Evolutionary conservation across 2,329 filamentous ascomycete genomes (phyloP).

Genomic region (Penicillium sp.): DNA sequence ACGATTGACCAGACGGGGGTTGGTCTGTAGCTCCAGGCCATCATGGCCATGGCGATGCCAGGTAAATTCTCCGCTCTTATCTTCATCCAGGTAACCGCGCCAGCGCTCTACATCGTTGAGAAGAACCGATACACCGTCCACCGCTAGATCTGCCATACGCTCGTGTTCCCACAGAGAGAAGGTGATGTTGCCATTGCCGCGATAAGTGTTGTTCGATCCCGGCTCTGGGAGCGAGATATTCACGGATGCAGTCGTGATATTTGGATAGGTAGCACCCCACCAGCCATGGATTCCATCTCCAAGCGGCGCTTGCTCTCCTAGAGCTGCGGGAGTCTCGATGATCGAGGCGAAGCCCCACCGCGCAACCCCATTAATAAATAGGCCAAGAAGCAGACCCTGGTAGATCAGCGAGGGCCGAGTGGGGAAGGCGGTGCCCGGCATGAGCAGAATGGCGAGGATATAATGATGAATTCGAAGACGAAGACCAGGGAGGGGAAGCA

Average conservation of each 20-base stretch:
- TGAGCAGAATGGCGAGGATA: constrained; percentile 78
- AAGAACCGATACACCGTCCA: constrained; percentile 59
- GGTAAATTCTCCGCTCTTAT: constrained; percentile 48
- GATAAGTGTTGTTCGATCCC: constrained; percentile 28
- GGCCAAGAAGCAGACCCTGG: constrained; percentile 82
- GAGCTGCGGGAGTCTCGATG: constrained; percentile 72
- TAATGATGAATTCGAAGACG: constrained; percentile 93
- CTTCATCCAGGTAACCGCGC: constrained; percentile 54
- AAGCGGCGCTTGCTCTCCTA: constrained; percentile 54
- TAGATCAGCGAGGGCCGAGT: constrained; percentile 81
- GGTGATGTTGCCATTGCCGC: constrained; percentile 47
- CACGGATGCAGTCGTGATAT: constrained; percentile 52
- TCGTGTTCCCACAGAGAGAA: constrained; percentile 44
- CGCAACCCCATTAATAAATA: constrained; percentile 92
- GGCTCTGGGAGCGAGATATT: constrained; percentile 45
- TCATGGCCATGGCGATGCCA: constrained; percentile 48
- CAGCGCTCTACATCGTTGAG: constrained; percentile 65
- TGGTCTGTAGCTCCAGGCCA: constrained; percentile 36
- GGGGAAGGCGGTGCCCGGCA: constrained; percentile 85
- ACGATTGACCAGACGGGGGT: constrained; percentile 24
- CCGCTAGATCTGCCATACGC: constrained; percentile 39
- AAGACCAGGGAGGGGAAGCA: constrained; percentile 70
- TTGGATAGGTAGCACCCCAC: constrained; percentile 47
- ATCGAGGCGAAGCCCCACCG: constrained; percentile 91
- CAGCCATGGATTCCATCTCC: constrained; percentile 44